phyloP scores from a whole-genome alignment of 495 filamentous ascomycete species.

The Penicillium lagena region DNA sequence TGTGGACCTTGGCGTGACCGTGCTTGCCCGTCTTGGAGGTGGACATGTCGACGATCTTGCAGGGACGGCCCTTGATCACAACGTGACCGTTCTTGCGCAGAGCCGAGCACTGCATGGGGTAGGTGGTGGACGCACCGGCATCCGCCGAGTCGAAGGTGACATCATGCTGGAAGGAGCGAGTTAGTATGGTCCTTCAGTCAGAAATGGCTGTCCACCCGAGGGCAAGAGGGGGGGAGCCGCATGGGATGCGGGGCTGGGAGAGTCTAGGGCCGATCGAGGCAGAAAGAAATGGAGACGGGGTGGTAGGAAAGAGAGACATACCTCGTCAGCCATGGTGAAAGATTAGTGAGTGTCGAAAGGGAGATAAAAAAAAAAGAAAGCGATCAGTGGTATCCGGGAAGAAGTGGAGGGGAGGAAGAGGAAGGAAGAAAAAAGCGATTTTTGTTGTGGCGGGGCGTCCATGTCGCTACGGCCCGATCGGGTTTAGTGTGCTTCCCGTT shows the following conservation, averaged over 20 bases:
- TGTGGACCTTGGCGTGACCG: constrained; percentile 99
- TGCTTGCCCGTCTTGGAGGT: constrained; percentile 99
- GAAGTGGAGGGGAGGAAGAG: constrained; percentile 8
- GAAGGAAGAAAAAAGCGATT: constrained; percentile 13
- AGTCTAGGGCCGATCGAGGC: constrained; percentile 8
- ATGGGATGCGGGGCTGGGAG: constrained; percentile 27
- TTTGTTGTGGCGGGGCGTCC: constrained; percentile 33
- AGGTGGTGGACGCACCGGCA: constrained; percentile 90
- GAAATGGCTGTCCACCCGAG: no score
- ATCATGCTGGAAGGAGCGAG: constrained; percentile 56
- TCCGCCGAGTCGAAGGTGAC: constrained; percentile 86
- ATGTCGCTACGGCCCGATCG: constrained; percentile 23
- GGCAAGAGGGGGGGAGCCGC: constrained; percentile 19
- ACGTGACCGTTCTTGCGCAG: constrained; percentile 98
- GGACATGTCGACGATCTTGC: constrained; percentile 99
- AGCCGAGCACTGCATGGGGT: constrained; percentile 98
- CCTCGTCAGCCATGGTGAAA: constrained; percentile 41
- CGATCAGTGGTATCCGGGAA: constrained; percentile 2
- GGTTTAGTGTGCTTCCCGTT: constrained; percentile 19
- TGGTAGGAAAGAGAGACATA: constrained; percentile 12
- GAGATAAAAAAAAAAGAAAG: background rate
- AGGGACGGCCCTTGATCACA: constrained; percentile 95
- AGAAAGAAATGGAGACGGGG: background rate
- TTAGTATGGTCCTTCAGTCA: no score
- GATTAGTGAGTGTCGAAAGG: constrained; percentile 5